Evolutionary conservation across 225 moss, liverwort and hornwort genomes (phyloP).

Genomic region (Pseudisothecium myosuroides): DNA sequence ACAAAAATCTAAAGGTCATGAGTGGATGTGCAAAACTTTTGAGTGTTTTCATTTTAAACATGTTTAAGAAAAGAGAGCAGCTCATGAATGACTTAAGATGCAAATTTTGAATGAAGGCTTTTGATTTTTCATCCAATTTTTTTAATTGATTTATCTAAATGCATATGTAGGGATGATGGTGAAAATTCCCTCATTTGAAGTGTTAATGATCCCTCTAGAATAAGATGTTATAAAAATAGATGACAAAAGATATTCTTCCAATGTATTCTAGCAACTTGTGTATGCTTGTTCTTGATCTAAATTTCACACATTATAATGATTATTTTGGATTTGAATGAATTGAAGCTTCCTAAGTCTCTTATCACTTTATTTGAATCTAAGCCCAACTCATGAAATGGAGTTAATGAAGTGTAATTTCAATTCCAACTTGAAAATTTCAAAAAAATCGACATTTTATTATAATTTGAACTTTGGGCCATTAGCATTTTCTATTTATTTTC

Average conservation of each 20-base stretch:
- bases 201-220: neutral
- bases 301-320: neutral
- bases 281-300: neutral
- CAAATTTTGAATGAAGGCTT: fast-evolving
- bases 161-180: fast-evolving
- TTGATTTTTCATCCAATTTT: neutral
- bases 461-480: neutral
- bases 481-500: neutral
- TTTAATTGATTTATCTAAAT: neutral
- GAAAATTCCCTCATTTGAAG: neutral
- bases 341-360: fast-evolving
- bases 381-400: fast-evolving
- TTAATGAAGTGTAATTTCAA: neutral
- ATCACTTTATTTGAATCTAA: neutral
- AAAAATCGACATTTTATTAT: neutral
- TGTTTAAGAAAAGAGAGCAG: fast-evolving
- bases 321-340: neutral
- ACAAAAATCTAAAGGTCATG: neutral
- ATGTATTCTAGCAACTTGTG: fast-evolving
- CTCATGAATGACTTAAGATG: neutral
- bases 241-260: fast-evolving
- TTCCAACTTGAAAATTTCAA: neutral
- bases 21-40: fast-evolving
- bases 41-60: neutral
- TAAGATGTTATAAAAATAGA: too few relatives aligned